Conservation (phyloP, 1,284 basidiomycete genomes). For the Vanrija humicola region DNA sequence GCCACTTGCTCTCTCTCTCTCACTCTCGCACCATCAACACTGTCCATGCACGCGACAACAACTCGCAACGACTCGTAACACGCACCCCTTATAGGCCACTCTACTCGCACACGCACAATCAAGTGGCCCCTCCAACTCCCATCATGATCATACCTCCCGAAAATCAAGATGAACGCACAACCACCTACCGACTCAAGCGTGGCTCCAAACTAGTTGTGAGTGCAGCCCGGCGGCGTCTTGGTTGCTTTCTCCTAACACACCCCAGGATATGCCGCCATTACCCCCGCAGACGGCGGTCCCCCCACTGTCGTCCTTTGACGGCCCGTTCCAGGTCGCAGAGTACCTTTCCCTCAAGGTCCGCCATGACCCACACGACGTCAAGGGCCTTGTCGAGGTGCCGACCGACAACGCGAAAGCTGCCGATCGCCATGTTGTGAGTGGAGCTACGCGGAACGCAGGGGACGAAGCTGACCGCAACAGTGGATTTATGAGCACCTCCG, state of each 20-base stretch:
- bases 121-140: not conserved
- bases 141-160: slow-evolving; percentile 24
- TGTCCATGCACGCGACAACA: too few relatives aligned
- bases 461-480: slow-evolving; percentile 59
- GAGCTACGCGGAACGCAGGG: not conserved
- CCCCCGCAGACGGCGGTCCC: slow-evolving; percentile 29
- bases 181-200: slow-evolving; percentile 23
- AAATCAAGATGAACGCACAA: slow-evolving; percentile 5
- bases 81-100: not conserved
- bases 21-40: not conserved
- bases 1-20: not conserved
- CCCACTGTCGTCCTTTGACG: slow-evolving; percentile 57
- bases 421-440: slow-evolving; percentile 51
- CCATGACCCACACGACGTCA: slow-evolving; percentile 80
- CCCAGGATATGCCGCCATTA: slow-evolving; percentile 28
- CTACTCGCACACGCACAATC: not conserved
- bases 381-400: slow-evolving; percentile 73
- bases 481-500: slow-evolving; percentile 95
- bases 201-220: slow-evolving; percentile 32
- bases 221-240: not conserved
- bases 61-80: too few relatives aligned
- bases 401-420: slow-evolving; percentile 44
- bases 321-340: slow-evolving; percentile 91
- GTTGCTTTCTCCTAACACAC: not conserved
- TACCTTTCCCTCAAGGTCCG: slow-evolving; percentile 85